A percentile compares a stretch with the other conserved stretches of the same genome.
Evolutionary conservation across 345 rosid genomes (phyloP).

Genomic region (Anacardium occidentale): DNA sequence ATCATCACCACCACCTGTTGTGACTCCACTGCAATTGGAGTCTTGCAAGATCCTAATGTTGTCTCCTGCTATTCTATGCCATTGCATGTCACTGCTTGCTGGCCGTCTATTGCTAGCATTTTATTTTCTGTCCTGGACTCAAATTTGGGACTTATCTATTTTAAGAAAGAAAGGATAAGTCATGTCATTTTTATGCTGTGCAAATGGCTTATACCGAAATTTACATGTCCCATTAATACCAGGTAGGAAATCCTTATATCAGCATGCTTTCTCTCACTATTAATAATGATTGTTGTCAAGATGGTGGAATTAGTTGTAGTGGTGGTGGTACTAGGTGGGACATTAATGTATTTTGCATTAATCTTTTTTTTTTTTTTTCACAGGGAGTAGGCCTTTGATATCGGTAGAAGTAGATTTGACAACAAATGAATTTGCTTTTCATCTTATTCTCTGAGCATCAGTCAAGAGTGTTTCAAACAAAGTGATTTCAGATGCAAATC

Average conservation of each 20-base stretch:
- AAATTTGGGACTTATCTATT: neutral
- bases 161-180: neutral
- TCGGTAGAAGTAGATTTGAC: too few relatives aligned
- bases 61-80: neutral
- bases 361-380: too few relatives aligned
- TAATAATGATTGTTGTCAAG: neutral
- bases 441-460: neutral
- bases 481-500: neutral
- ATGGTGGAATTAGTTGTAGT: neutral
- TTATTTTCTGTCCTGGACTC: neutral
- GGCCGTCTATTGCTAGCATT: neutral
- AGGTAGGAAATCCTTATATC: neutral
- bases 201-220: neutral
- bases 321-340: neutral
- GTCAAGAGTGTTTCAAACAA: neutral
- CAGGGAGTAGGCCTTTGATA: too few relatives aligned
- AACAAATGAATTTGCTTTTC: neutral
- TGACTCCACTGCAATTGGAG: neutral
- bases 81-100: neutral
- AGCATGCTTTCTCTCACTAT: neutral
- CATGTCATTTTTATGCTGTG: neutral
- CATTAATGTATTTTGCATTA: neutral
- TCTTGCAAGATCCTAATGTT: neutral
- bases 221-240: neutral
- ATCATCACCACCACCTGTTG: neutral